A percentile compares a stretch with the other conserved stretches of the same genome.
These are phyloP conservation scores for Zancudomyces culisetae DNA, from an alignment of 371 early-diverging fungal species.

Conservation along the genomic window DNA sequence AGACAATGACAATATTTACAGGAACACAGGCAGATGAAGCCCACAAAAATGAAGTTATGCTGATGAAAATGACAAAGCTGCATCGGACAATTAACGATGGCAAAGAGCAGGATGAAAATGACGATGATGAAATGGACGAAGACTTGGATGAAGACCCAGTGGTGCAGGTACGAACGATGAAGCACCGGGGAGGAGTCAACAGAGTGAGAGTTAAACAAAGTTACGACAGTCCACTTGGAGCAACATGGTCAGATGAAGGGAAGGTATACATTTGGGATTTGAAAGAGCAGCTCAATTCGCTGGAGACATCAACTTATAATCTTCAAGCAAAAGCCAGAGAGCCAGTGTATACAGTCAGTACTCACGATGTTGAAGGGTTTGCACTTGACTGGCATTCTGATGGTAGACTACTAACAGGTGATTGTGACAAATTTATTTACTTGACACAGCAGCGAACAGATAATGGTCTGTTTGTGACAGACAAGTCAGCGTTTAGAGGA, in stretches of 20 bases:
- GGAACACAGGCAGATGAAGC: constrained; percentile 79
- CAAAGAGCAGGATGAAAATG: constrained; percentile 33
- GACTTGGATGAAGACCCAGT: constrained; percentile 86
- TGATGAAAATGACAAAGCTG: constrained; percentile 84
- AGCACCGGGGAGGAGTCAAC: constrained; percentile 83
- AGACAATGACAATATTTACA: constrained; percentile 78
- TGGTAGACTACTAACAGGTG: constrained; percentile 69
- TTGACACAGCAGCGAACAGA: constrained; percentile 45
- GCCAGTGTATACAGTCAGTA: constrained; percentile 57
- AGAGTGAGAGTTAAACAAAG: constrained; percentile 40
- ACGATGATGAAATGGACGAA: constrained; percentile 56
- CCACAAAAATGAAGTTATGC: constrained; percentile 68
- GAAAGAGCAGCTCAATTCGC: constrained; percentile 38
- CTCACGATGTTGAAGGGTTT: constrained; percentile 78
- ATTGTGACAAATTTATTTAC: constrained; percentile 56
- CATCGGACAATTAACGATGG: constrained; percentile 80
- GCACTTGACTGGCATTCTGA: constrained; percentile 84
- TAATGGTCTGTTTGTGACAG: constrained; percentile 37
- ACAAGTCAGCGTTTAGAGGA: constrained; percentile 53
- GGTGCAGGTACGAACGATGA: constrained; percentile 57
- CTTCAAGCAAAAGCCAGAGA: constrained; percentile 34
- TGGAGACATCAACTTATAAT: constrained; percentile 59
- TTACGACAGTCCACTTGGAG: constrained; percentile 34
- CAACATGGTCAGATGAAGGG: constrained; percentile 89
- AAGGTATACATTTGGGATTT: constrained; percentile 83